Evolutionary conservation across 192 early-diverging fungal species (phyloP).

Genomic region (Neocallimastix lanati): DNA sequence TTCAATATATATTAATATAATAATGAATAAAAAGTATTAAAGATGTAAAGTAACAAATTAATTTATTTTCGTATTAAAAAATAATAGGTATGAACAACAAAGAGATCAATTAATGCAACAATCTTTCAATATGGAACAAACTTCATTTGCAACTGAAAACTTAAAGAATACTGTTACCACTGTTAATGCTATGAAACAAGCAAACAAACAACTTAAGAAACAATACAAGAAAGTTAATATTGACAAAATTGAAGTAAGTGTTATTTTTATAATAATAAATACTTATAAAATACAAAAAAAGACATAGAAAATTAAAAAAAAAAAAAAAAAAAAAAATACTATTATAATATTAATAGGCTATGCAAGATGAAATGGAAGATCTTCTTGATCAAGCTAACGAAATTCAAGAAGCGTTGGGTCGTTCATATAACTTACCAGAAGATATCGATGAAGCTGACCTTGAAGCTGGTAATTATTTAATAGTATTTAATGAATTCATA

Average conservation of each 20-base stretch:
- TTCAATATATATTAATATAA: no score
- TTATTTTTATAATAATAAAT: neutral
- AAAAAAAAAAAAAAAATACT: neutral
- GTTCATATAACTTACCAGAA: constrained; percentile 83
- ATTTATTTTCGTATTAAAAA: neutral
- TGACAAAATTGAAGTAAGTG: constrained; percentile 80
- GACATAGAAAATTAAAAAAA: no score
- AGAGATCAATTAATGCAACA: constrained; percentile 88
- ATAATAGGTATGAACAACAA: constrained; percentile 65
- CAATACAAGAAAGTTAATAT: constrained; percentile 90
- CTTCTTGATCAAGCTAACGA: constrained; percentile 93
- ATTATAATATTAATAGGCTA: constrained; percentile 25
- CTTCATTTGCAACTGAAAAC: constrained; percentile 78
- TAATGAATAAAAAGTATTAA: no score
- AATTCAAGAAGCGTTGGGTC: constrained; percentile 82
- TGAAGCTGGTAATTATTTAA: constrained; percentile 51
- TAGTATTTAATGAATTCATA: neutral
- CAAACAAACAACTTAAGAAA: constrained; percentile 86
- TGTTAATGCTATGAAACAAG: constrained; percentile 87
- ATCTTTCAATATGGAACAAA: constrained; percentile 99
- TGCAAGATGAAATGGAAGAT: constrained; percentile 98
- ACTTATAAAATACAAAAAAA: no score
- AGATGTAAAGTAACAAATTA: no score
- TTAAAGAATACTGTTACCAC: constrained; percentile 91
- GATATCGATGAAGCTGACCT: constrained; percentile 93